Percentiles rank a stretch among this genome's conserved stretches.
Conservation (phyloP, 805 yeast genomes). For the Wickerhamiella parazyma region DNA sequence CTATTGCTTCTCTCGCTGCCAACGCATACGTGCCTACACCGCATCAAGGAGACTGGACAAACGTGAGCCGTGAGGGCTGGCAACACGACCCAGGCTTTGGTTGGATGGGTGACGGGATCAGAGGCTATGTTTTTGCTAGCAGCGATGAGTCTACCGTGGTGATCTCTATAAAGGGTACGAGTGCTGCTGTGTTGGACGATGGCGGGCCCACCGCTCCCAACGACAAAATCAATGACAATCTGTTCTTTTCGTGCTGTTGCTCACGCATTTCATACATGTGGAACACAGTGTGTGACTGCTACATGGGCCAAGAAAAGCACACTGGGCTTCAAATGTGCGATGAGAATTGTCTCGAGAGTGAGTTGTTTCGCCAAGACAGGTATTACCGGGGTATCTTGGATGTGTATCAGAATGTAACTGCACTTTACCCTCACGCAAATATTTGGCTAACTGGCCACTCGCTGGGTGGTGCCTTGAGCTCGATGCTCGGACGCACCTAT, state of each 20-base stretch:
- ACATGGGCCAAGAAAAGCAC: slow-evolving; percentile 40
- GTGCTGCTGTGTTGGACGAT: slow-evolving; percentile 51
- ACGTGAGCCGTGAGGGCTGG: slow-evolving; percentile 45
- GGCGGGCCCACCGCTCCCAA: slow-evolving; percentile 59
- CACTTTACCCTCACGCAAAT: slow-evolving; percentile 50
- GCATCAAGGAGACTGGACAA: slow-evolving; percentile 72
- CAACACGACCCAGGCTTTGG: slow-evolving; percentile 52
- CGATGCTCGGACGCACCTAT: slow-evolving; percentile 72
- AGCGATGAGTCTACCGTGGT: slow-evolving; percentile 46
- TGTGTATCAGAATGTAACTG: slow-evolving; percentile 57
- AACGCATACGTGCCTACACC: slow-evolving; percentile 83
- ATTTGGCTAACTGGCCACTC: slow-evolving; percentile 96
- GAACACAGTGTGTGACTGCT: slow-evolving; percentile 94
- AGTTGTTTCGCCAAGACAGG: slow-evolving; percentile 56
- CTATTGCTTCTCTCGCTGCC: slow-evolving; percentile 74
- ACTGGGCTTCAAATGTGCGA: slow-evolving; percentile 53
- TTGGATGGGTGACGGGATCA: slow-evolving; percentile 71
- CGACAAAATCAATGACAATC: slow-evolving; percentile 78
- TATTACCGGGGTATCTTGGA: slow-evolving; percentile 72
- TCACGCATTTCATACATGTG: slow-evolving; percentile 83
- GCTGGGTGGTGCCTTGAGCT: slow-evolving; percentile 76
- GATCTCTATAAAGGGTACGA: slow-evolving; percentile 79
- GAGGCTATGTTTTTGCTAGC: slow-evolving; percentile 81
- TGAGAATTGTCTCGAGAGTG: slow-evolving; percentile 71
- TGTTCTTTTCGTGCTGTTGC: slow-evolving; percentile 89